These are phyloP conservation scores for Phoenix roebelenii DNA, from an alignment of 176 grass and related monocot species.

Conservation along the genomic window DNA sequence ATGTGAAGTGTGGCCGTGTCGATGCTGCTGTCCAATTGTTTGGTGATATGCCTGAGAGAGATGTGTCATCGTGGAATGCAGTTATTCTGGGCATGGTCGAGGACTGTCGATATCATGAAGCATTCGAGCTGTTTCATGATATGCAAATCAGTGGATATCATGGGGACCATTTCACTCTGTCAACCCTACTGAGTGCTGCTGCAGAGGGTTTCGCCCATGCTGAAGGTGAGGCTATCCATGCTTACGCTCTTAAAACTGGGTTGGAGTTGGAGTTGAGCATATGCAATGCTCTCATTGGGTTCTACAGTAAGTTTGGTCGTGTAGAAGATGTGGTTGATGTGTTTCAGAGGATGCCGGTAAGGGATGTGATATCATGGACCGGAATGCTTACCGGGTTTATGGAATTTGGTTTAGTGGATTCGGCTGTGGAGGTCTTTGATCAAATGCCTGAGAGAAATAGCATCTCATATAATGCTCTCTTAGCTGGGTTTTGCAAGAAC, in stretches of 20 bases:
- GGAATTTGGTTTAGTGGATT: slow-evolving; percentile 53
- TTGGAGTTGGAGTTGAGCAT: slow-evolving; percentile 48
- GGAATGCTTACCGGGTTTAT: slow-evolving; percentile 52
- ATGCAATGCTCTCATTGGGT: slow-evolving; percentile 50
- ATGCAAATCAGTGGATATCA: slow-evolving; percentile 27
- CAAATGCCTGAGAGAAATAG: slow-evolving; percentile 53
- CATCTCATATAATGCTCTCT: slow-evolving; percentile 49
- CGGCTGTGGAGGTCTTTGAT: slow-evolving; percentile 47
- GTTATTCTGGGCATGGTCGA: slow-evolving; percentile 38
- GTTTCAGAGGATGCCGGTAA: slow-evolving; percentile 49
- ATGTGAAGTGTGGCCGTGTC: slow-evolving; percentile 8
- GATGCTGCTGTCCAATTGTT: slow-evolving; percentile 32
- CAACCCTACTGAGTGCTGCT: slow-evolving; percentile 36
- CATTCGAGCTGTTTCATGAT: slow-evolving; percentile 42
- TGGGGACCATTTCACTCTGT: slow-evolving; percentile 37
- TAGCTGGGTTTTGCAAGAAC: slow-evolving; percentile 54
- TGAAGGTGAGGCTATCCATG: slow-evolving; percentile 40
- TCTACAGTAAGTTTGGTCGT: slow-evolving; percentile 34
- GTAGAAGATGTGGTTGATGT: slow-evolving; percentile 26
- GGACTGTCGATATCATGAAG: slow-evolving; percentile 46
- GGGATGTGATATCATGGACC: slow-evolving; percentile 58
- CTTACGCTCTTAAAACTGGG: slow-evolving; percentile 51
- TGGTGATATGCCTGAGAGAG: slow-evolving; percentile 29
- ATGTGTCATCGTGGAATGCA: slow-evolving; percentile 62
- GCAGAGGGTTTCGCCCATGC: slow-evolving; percentile 17